Evolutionary conservation across 2,329 filamentous ascomycete genomes (phyloP).

Genomic region (Fusarium xylarioides): DNA sequence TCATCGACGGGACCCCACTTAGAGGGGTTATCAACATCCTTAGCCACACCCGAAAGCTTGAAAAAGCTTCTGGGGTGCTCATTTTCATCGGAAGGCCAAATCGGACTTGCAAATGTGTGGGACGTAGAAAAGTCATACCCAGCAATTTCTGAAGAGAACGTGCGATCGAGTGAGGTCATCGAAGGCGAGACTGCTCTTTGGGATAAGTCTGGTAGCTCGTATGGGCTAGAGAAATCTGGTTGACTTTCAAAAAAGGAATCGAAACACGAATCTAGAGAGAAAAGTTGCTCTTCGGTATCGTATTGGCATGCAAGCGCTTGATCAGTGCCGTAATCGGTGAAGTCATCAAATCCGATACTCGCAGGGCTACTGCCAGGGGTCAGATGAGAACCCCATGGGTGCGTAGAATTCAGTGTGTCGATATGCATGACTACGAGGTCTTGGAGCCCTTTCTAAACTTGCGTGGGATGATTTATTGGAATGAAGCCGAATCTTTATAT

Average conservation of each 20-base stretch:
- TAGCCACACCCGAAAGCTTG: not conserved
- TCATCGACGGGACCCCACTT: not conserved
- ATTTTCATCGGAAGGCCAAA: not conserved
- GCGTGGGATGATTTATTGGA: too few species aligned
- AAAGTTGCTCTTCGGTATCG: not conserved
- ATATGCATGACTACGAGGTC: not conserved
- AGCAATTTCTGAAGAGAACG: not conserved
- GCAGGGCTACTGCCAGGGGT: too few species aligned
- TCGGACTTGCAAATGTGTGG: not conserved
- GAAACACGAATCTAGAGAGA: not conserved
- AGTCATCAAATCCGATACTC: too few species aligned
- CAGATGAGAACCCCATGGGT: too few species aligned
- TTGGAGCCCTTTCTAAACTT: too few species aligned
- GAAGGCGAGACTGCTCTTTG: not conserved
- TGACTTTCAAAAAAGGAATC: not conserved
- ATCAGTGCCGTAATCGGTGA: not conserved
- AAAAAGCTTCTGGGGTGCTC: not conserved
- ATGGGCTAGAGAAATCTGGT: not conserved
- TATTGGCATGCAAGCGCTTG: not conserved
- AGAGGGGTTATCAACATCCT: not conserved
- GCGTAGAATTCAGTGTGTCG: not conserved
- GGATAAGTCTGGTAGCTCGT: not conserved
- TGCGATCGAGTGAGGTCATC: not conserved
- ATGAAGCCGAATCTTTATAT: too few species aligned
- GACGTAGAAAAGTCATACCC: not conserved